phyloP scores from a whole-genome alignment of 164 flowering plant species.

The Dillenia suffruticosa region DNA sequence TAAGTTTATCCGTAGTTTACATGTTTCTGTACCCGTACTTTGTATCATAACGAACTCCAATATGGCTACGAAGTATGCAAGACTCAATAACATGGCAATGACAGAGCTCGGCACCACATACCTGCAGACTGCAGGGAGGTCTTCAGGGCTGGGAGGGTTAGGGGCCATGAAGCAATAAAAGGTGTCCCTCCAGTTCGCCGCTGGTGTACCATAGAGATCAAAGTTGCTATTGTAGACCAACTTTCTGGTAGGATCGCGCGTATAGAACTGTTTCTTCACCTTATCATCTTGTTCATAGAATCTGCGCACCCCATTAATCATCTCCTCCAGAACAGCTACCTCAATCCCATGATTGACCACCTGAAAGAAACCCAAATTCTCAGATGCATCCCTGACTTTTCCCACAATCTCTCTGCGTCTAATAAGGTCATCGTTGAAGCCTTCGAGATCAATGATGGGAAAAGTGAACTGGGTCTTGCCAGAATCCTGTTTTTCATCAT shows the following conservation, averaged over 20 bases:
- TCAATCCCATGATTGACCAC: slow-evolving; percentile 56
- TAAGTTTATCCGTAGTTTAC: too few relatives aligned
- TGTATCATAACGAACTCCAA: too few relatives aligned
- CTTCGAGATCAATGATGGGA: slow-evolving; percentile 32
- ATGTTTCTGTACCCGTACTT: too few relatives aligned
- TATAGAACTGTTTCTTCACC: slow-evolving; percentile 25
- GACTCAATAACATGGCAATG: too few relatives aligned
- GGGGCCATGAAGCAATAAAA: slow-evolving; percentile 17
- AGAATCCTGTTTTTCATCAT: neutral
- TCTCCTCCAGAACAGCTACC: slow-evolving; percentile 26
- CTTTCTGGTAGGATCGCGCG: slow-evolving; percentile 22
- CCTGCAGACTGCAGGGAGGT: slow-evolving; percentile 34
- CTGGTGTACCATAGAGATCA: slow-evolving; percentile 18
- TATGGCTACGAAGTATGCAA: too few relatives aligned
- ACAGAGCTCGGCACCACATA: neutral
- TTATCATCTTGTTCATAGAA: slow-evolving; percentile 40
- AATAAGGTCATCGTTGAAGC: slow-evolving; percentile 5
- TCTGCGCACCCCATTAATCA: slow-evolving; percentile 28
- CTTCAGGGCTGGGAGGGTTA: slow-evolving; percentile 14
- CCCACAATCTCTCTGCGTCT: slow-evolving; percentile 17
- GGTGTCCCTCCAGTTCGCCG: slow-evolving; percentile 38
- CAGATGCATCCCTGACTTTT: slow-evolving; percentile 24
- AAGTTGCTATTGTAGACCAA: slow-evolving; percentile 23
- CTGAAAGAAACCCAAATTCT: slow-evolving; percentile 50
- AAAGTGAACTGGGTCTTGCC: neutral